These are phyloP conservation scores for Psilocybe cubensis DNA, from an alignment of 768 basidiomycete species.

Conservation along the genomic window DNA sequence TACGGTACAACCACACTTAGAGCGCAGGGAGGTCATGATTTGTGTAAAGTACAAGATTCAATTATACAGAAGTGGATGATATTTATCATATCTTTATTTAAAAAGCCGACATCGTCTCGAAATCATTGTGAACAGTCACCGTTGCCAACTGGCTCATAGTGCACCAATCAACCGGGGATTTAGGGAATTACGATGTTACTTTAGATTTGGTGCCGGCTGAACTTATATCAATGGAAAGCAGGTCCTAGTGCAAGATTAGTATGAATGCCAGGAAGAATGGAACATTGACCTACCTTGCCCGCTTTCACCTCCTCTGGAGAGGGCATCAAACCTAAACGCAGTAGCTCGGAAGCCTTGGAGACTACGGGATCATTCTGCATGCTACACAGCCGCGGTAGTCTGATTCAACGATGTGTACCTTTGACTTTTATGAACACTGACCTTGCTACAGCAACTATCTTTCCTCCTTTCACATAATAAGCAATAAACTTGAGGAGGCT, in stretches of 20 bases:
- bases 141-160: too few relatives aligned
- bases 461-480: constrained; percentile 71
- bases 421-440: constrained; percentile 19
- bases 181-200: constrained; percentile 16
- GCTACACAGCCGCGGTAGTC: constrained; percentile 33
- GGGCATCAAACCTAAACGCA: constrained; percentile 83
- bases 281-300: constrained; percentile 60
- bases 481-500: constrained; percentile 64
- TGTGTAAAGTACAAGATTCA: neutral
- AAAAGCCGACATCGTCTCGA: too few relatives aligned
- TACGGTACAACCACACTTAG: neutral
- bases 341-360: constrained; percentile 74
- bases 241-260: constrained; percentile 33
- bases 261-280: neutral
- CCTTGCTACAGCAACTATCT: constrained; percentile 71
- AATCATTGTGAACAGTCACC: too few relatives aligned
- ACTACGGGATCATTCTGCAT: constrained; percentile 88
- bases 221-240: constrained; percentile 46
- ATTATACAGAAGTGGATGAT: neutral
- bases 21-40: too few relatives aligned
- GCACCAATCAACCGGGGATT: neutral
- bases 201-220: constrained; percentile 29
- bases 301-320: constrained; percentile 69
- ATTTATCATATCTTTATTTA: too few relatives aligned
- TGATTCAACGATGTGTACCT: constrained; percentile 9